These are phyloP conservation scores for Erythrobasidium hasegawianum DNA, from an alignment of 1,284 basidiomycete species.

Conservation along the genomic window DNA sequence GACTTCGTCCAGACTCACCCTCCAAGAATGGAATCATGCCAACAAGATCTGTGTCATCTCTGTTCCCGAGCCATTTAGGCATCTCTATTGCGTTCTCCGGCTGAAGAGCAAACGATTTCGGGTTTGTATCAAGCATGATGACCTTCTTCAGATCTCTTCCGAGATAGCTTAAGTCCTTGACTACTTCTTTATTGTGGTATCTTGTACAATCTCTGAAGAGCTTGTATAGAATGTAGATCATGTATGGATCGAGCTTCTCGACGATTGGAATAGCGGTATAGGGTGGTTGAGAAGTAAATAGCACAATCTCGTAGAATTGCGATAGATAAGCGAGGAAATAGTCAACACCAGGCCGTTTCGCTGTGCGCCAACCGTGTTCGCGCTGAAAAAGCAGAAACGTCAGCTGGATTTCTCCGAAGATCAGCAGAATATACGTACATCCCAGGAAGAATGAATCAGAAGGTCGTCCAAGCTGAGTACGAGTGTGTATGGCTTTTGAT, in stretches of 20 bases:
- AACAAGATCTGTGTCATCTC: constrained; percentile 59
- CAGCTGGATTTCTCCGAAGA: constrained; percentile 27
- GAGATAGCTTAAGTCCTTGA: constrained; percentile 80
- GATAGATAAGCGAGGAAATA: constrained; percentile 96
- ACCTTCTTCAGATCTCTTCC: constrained; percentile 92
- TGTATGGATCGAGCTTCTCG: constrained; percentile 91
- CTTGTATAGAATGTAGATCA: constrained; percentile 80
- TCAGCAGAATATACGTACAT: no score
- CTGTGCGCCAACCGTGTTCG: constrained; percentile 53
- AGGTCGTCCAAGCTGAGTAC: constrained; percentile 89
- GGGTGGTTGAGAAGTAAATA: constrained; percentile 86
- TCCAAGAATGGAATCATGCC: constrained; percentile 95
- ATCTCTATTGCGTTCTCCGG: constrained; percentile 86
- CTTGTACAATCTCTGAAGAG: constrained; percentile 87
- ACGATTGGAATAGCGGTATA: constrained; percentile 87
- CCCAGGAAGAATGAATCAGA: constrained; percentile 87
- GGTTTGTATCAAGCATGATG: constrained; percentile 77
- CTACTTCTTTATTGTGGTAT: constrained; percentile 60
- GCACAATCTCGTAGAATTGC: constrained; percentile 95
- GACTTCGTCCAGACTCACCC: constrained; percentile 49
- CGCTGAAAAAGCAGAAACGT: constrained; percentile 38
- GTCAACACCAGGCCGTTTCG: constrained; percentile 82
- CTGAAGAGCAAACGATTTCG: constrained; percentile 71
- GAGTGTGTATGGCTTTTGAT: constrained; percentile 87
- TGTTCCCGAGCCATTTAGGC: constrained; percentile 77